phyloP scores from a whole-genome alignment of 805 yeast genomes.

The Saccharomyces paradoxus region DNA sequence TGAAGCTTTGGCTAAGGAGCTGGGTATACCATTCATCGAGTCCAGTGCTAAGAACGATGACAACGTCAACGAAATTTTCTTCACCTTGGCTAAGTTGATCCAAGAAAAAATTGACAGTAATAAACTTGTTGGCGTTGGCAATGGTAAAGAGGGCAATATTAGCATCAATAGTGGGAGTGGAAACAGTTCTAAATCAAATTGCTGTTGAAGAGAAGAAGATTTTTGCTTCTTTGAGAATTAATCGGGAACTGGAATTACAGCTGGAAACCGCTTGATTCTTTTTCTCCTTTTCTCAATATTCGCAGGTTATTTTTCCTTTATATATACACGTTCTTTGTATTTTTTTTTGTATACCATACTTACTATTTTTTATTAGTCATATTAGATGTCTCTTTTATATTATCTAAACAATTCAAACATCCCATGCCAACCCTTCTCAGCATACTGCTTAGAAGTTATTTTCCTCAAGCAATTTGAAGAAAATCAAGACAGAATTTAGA shows the following conservation, averaged over 20 bases:
- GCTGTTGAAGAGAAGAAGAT: constrained; percentile 37
- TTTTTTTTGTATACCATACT: neutral
- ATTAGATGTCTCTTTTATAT: neutral
- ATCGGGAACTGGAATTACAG: neutral
- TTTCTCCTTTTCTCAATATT: neutral
- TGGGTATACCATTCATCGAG: constrained; percentile 87
- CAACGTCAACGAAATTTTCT: constrained; percentile 87
- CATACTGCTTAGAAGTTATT: neutral
- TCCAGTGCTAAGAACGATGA: constrained; percentile 92
- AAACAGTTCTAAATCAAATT: constrained; percentile 39
- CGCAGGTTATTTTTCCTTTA: neutral
- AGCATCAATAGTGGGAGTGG: constrained; percentile 40
- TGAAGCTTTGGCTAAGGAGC: constrained; percentile 73
- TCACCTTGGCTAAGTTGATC: constrained; percentile 77
- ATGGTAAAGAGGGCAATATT: constrained; percentile 40
- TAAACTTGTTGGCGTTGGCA: constrained; percentile 40
- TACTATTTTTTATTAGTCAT: neutral
- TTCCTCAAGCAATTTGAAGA: neutral
- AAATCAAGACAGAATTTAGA: too few relatives aligned
- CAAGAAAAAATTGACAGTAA: constrained; percentile 61
- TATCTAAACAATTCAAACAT: neutral
- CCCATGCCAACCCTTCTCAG: neutral
- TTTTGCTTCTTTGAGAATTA: constrained; percentile 2
- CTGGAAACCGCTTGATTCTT: neutral
- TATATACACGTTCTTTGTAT: neutral